A percentile compares a stretch with the other conserved stretches of the same genome.
Conservation (phyloP, 2,329 filamentous ascomycete genomes). For the Fusarium annulatum region DNA sequence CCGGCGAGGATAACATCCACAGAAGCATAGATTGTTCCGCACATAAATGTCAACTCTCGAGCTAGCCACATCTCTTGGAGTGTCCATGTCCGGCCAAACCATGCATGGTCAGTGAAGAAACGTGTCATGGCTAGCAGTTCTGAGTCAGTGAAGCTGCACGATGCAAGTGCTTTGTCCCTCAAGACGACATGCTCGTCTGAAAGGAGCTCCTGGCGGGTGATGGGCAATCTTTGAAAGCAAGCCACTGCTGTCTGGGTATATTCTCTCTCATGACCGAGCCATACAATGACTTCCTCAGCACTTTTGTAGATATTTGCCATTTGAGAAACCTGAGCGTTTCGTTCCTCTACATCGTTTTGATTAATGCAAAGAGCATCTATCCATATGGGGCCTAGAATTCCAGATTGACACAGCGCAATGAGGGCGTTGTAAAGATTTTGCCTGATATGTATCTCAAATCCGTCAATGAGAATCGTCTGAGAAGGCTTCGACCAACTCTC, state of each 20-base stretch:
- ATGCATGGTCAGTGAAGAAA: conserved; percentile 1
- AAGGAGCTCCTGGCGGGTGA: neutral
- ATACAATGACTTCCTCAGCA: neutral
- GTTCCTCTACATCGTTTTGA: neutral
- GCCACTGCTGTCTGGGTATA: neutral
- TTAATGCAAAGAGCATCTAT: conserved; percentile 4
- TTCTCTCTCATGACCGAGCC: neutral
- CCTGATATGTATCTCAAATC: neutral
- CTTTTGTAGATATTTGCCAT: neutral
- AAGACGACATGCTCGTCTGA: neutral
- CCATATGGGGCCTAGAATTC: neutral
- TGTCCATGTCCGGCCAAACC: conserved; percentile 6
- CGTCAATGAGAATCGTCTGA: neutral
- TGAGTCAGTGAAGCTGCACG: neutral
- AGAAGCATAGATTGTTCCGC: neutral
- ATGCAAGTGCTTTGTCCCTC: neutral
- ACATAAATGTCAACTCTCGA: neutral
- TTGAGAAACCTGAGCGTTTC: neutral
- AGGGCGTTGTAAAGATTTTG: neutral
- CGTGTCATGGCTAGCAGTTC: neutral
- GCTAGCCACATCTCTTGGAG: conserved; percentile 11
- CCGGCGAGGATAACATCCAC: neutral
- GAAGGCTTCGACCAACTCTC: neutral
- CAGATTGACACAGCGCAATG: neutral
- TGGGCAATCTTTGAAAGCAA: neutral